Evolutionary conservation across 2,329 filamentous ascomycete genomes (phyloP).

Genomic region (Clonostachys sp.): DNA sequence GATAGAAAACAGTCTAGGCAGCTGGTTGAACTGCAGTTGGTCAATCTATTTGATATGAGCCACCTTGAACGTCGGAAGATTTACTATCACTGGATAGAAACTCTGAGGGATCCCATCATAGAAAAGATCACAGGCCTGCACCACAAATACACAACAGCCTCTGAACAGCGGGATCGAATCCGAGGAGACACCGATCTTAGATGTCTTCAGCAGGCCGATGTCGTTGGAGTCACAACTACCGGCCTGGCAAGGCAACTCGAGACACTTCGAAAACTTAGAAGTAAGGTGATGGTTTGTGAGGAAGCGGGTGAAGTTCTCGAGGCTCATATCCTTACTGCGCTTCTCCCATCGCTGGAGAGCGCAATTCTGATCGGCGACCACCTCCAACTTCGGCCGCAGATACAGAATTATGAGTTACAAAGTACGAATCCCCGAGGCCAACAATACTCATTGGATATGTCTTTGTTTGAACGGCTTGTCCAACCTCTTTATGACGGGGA

Average conservation of each 20-base stretch:
- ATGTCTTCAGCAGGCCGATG: slow-evolving; percentile 28
- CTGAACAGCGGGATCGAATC: slow-evolving; percentile 4
- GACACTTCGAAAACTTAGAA: slow-evolving; percentile 39
- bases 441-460: slow-evolving; percentile 51
- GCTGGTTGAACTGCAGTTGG: too few relatives aligned
- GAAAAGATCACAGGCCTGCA: slow-evolving; percentile 1
- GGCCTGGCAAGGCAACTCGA: slow-evolving; percentile 48
- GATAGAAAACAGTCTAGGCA: too few relatives aligned
- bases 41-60: too few relatives aligned
- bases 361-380: slow-evolving; percentile 62
- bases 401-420: slow-evolving; percentile 49
- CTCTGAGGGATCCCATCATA: slow-evolving; percentile 4
- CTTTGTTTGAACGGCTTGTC: slow-evolving; percentile 54
- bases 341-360: slow-evolving; percentile 57
- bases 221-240: slow-evolving; percentile 57
- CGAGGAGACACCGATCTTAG: slow-evolving; percentile 23
- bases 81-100: too few relatives aligned
- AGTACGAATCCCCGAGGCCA: slow-evolving; percentile 40
- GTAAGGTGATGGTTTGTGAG: slow-evolving; percentile 60
- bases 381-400: slow-evolving; percentile 53
- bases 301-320: slow-evolving; percentile 68
- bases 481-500: neutral
- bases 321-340: slow-evolving; percentile 52
- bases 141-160: neutral
- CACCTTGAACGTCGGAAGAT: too few relatives aligned